Conservation (phyloP, 768 basidiomycete species). For the Termitomyces sp. region DNA sequence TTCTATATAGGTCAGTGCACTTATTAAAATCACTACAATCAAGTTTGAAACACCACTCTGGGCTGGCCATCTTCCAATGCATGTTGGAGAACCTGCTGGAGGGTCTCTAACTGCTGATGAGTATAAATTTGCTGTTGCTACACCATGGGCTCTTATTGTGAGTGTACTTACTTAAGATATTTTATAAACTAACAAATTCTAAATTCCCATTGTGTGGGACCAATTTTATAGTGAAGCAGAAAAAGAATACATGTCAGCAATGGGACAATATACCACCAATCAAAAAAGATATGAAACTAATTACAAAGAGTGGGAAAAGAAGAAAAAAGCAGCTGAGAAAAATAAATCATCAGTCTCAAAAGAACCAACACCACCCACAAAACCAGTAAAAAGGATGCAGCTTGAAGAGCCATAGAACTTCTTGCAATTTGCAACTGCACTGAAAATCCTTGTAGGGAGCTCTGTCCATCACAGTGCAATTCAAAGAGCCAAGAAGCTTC, state of each 20-base stretch:
- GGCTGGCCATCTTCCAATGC: slow-evolving; percentile 21
- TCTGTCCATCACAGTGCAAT: too few relatives aligned
- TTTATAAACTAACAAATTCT: not conserved
- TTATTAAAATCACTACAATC: not conserved
- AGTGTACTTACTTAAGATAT: not conserved
- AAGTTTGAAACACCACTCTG: slow-evolving; percentile 24
- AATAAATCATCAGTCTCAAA: too few relatives aligned
- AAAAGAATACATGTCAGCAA: not conserved
- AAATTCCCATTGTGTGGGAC: not conserved
- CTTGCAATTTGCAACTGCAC: too few relatives aligned
- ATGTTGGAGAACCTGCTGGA: slow-evolving; percentile 26
- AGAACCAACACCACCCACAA: too few relatives aligned
- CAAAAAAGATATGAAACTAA: not conserved
- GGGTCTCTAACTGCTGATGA: slow-evolving; percentile 26
- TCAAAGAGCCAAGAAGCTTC: too few relatives aligned
- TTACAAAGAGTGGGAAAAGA: not conserved
- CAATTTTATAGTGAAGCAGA: not conserved
- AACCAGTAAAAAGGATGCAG: too few relatives aligned
- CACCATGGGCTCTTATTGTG: slow-evolving; percentile 20
- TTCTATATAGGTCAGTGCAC: not conserved
- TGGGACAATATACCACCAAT: not conserved
- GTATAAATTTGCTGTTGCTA: slow-evolving; percentile 21
- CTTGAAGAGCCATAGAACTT: too few relatives aligned
- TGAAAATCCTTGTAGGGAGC: too few relatives aligned
- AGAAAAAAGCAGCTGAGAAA: too few relatives aligned